Percentiles rank a stretch among this genome's conserved stretches.
Conservation (phyloP, 306 rosid genomes). For the Malus sylvestris region DNA sequence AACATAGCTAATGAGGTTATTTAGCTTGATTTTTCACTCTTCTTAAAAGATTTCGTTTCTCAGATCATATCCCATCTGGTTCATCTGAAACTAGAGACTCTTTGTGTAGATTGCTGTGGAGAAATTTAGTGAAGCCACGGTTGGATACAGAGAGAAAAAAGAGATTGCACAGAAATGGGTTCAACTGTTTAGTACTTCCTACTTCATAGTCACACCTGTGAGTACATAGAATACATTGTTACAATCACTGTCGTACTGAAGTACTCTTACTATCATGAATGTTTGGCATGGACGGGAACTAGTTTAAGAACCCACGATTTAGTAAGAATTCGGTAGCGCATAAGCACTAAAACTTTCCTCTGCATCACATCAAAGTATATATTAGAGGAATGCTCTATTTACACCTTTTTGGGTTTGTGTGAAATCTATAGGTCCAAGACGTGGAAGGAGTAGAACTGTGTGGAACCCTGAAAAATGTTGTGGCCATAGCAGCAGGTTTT, state of each 20-base stretch:
- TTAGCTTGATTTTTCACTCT: background rate
- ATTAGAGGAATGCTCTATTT: conserved; percentile 3
- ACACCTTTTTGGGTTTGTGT: conserved; percentile 12
- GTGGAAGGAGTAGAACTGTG: conserved; percentile 94
- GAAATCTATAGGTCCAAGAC: conserved; percentile 57
- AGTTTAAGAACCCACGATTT: background rate
- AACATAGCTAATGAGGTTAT: conserved; percentile 85
- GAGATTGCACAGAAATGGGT: conserved; percentile 87
- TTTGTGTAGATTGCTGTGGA: conserved; percentile 64
- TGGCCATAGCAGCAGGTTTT: conserved; percentile 92
- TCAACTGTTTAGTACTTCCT: conserved; percentile 77
- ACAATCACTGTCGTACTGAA: background rate
- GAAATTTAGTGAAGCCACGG: conserved; percentile 96
- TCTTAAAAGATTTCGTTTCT: background rate
- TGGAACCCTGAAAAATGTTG: conserved; percentile 87
- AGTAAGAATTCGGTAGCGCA: background rate
- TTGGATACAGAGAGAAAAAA: conserved; percentile 64
- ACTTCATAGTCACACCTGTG: conserved; percentile 74
- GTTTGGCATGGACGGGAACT: background rate
- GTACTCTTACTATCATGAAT: background rate
- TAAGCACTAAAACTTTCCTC: background rate
- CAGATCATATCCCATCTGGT: background rate
- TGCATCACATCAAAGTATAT: background rate
- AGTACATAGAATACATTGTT: conserved; percentile 23
- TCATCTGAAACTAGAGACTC: background rate